Conservation (phyloP, 2,329 filamentous ascomycete genomes). For the Tolypocladium paradoxum region DNA sequence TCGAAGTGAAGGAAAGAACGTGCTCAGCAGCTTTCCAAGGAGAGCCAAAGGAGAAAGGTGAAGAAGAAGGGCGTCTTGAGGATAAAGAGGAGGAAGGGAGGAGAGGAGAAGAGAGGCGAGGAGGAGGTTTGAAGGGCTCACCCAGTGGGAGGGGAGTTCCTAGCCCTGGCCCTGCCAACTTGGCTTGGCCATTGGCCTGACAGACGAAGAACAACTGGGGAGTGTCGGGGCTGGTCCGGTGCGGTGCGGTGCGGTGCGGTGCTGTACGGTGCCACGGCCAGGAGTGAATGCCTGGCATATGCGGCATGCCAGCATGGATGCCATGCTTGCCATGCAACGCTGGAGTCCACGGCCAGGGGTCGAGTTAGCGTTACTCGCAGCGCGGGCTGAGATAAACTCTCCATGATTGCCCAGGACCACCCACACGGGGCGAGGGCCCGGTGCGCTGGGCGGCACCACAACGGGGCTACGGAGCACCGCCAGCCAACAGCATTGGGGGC, state of each 20-base stretch:
- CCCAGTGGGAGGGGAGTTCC: not conserved
- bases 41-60: not conserved
- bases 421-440: not conserved
- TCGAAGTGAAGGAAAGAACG: slow-evolving; percentile 20
- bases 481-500: not conserved
- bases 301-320: not conserved
- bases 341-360: not conserved
- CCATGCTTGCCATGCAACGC: not conserved
- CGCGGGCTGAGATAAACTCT: not conserved
- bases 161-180: not conserved
- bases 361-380: not conserved
- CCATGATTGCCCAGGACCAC: not conserved
- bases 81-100: slow-evolving; percentile 9
- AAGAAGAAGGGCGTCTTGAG: slow-evolving; percentile 5
- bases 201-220: not conserved
- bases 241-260: not conserved
- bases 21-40: slow-evolving; percentile 20
- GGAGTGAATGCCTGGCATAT: not conserved
- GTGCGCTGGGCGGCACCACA: not conserved
- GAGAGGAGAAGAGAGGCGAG: not conserved
- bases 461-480: not conserved
- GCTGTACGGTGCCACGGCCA: not conserved
- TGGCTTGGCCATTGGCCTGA: not conserved
- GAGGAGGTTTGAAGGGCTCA: not conserved
- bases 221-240: too few species aligned